Conservation (phyloP, 768 basidiomycete genomes). For the Pleurotus tuber-regium region DNA sequence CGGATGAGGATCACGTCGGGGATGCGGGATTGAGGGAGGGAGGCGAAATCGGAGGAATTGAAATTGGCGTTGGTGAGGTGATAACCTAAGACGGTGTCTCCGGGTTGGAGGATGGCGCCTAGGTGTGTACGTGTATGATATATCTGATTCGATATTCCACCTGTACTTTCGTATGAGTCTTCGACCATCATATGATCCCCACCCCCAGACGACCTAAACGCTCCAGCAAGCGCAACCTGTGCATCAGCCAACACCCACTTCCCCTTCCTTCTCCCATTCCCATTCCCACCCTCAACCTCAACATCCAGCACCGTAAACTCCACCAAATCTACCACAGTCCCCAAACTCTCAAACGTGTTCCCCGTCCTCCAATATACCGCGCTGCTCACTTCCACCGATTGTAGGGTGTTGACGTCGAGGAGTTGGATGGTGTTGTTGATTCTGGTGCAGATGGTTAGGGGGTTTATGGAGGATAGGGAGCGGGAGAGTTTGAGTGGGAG, state of each 20-base stretch:
- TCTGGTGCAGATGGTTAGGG: slow-evolving; percentile 83
- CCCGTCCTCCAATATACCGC: slow-evolving; percentile 87
- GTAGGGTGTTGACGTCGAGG: slow-evolving; percentile 85
- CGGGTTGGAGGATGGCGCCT: slow-evolving; percentile 87
- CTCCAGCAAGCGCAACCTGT: slow-evolving; percentile 84
- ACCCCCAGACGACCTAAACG: slow-evolving; percentile 56
- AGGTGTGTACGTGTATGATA: slow-evolving; percentile 97
- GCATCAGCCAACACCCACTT: slow-evolving; percentile 80
- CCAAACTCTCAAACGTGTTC: slow-evolving; percentile 87
- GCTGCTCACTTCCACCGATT: slow-evolving; percentile 74
- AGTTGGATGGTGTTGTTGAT: slow-evolving; percentile 92
- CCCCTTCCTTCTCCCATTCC: slow-evolving; percentile 59
- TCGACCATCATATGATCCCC: slow-evolving; percentile 54
- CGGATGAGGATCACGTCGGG: slow-evolving; percentile 93
- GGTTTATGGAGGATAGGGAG: slow-evolving; percentile 82
- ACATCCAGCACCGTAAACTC: slow-evolving; percentile 96
- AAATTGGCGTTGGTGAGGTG: slow-evolving; percentile 87
- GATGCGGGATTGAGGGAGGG: slow-evolving; percentile 60
- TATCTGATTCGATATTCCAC: slow-evolving; percentile 67
- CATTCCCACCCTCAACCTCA: slow-evolving; percentile 64
- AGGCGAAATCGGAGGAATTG: slow-evolving; percentile 85
- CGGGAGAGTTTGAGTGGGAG: slow-evolving; percentile 83
- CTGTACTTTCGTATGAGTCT: slow-evolving; percentile 41
- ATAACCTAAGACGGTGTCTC: slow-evolving; percentile 91
- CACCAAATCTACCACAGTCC: slow-evolving; percentile 78